Conservation (phyloP, 2,329 filamentous ascomycete genomes). For the Aspergillus felis region DNA sequence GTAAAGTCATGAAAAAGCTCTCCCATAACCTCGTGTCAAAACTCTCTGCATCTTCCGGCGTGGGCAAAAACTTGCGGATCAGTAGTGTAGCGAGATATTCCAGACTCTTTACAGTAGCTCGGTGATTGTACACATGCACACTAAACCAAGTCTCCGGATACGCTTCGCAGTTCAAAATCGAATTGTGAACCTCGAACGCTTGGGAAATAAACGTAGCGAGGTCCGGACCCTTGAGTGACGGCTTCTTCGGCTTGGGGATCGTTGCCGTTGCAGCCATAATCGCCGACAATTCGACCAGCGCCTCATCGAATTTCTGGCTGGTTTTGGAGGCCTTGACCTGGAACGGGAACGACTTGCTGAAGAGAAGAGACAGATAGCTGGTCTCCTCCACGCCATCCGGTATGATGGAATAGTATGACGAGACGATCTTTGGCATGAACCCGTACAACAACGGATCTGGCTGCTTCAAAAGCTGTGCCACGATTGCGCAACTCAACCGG, state of each 20-base stretch:
- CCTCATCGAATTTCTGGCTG: slow-evolving; percentile 71
- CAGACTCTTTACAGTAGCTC: slow-evolving; percentile 79
- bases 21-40: slow-evolving; percentile 97
- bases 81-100: slow-evolving; percentile 78
- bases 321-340: slow-evolving; percentile 64
- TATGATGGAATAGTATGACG: slow-evolving; percentile 79
- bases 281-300: slow-evolving; percentile 81
- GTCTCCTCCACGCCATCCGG: slow-evolving; percentile 58
- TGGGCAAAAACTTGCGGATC: slow-evolving; percentile 77
- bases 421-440: slow-evolving; percentile 85
- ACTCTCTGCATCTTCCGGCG: slow-evolving; percentile 83
- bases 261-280: slow-evolving; percentile 78
- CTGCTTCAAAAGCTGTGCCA: slow-evolving; percentile 78
- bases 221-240: slow-evolving; percentile 74
- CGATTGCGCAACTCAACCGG: slow-evolving; percentile 84
- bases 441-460: slow-evolving; percentile 78
- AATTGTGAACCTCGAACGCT: slow-evolving; percentile 78
- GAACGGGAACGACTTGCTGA: slow-evolving; percentile 87
- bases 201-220: slow-evolving; percentile 72
- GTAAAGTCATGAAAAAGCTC: slow-evolving; percentile 80
- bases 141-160: slow-evolving; percentile 90
- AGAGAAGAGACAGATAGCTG: slow-evolving; percentile 73
- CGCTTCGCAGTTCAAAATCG: slow-evolving; percentile 81
- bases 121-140: slow-evolving; percentile 87
- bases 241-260: slow-evolving; percentile 67